phyloP scores from a whole-genome alignment of 2,329 filamentous ascomycete species.

The Trichoderma breve region DNA sequence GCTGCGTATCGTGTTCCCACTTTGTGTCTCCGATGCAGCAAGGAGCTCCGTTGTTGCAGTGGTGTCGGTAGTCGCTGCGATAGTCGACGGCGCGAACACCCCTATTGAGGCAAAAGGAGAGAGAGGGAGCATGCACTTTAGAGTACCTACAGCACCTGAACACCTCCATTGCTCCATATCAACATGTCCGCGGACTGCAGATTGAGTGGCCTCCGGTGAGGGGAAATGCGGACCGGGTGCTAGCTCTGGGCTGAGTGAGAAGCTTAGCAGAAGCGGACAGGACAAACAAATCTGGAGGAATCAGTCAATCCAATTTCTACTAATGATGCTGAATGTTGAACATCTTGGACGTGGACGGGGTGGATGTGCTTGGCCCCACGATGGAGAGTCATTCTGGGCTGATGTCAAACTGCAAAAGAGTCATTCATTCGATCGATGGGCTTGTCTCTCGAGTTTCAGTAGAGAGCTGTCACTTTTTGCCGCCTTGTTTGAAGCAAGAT shows the following conservation, averaged over 20 bases:
- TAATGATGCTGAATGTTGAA: background rate
- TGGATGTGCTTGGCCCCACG: background rate
- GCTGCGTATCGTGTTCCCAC: conserved; percentile 1
- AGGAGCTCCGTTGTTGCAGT: background rate
- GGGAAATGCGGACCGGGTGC: conserved; percentile 1
- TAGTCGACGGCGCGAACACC: background rate
- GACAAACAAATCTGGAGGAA: background rate
- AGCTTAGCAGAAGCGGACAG: conserved; percentile 7
- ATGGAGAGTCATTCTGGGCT: background rate
- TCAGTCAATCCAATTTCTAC: background rate
- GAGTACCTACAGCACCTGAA: background rate
- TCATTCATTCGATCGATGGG: background rate
- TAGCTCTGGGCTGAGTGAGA: background rate
- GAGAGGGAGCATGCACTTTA: background rate
- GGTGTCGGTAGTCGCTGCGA: background rate
- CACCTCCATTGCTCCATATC: background rate
- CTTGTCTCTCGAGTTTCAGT: background rate
- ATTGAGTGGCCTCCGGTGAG: background rate
- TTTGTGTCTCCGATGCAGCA: background rate
- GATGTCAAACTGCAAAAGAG: background rate
- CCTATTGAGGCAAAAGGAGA: background rate
- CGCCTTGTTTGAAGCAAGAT: background rate
- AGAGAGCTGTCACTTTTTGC: background rate
- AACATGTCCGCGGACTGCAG: background rate
- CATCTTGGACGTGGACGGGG: background rate